Base-by-base conservation (phyloP, 148 eudicot species). In the Chenopodium quinoa region DNA sequence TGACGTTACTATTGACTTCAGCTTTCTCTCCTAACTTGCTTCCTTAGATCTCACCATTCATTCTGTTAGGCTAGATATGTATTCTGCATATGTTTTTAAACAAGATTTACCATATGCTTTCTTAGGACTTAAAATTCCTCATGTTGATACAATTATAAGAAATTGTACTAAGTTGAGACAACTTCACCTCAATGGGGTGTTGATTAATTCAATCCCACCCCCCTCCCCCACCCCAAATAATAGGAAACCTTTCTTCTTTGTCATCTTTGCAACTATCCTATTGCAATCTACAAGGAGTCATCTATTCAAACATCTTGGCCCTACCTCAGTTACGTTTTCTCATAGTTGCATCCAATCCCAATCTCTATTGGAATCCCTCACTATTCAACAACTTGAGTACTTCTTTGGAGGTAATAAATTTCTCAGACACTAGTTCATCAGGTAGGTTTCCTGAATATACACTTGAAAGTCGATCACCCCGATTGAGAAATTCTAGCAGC, bases 91-190 rank as follows among this genome's bases (percentile, higher is more conserved):
- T 23, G 25, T 23, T 23, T 23, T 23, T 23, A 44, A 3, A 44
- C 7, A 44, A 6, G 25, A 23, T 23, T 23, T 23, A 23, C 25
- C 25, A 23, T 23, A 23, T 23, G 25, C 25, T 23, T 23, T 23
- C 25, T 23, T 23, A 23, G 25, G 25, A 23, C 25, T 23, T 23
- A 23, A 23, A 23, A 66, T 66, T 8, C 71, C 71, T 25, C 16
- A 66, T 66, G 9, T 66, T 9, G 71, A 66, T 25, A 66, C 27
- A 14, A 48, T 78, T 16, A n/a, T 22, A 8, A 27, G 20, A 27
- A 82, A 78, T 76, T 16, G 77, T 4, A 78, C 85, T 2, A 29
- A 78, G 1, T 62, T 82, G 47, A 46, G 25, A 60, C 69, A 66
- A 64, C 81, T 82, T 31, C 27, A 78, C 48, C 81, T 77, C 47